Base-by-base conservation (phyloP, 352 stramenopile species). In the Globisporangium cylindrosporum region DNA sequence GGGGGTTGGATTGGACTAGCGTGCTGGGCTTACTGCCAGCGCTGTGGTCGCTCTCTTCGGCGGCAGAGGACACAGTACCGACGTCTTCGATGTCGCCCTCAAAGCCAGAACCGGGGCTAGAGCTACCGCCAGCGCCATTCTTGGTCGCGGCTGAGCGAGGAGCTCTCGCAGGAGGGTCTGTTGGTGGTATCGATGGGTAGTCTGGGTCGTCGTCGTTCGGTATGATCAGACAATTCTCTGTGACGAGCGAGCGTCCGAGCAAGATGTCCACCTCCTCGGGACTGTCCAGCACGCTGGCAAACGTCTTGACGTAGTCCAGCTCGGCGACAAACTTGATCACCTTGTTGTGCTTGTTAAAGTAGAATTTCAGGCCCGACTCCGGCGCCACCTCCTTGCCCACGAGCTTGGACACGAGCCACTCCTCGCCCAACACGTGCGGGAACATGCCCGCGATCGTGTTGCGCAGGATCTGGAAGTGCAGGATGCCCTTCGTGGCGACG, bases 381-480 rank as follows among this genome's bases (percentile, higher is more conserved):
- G 71, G 73, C 10, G 62, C 70, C 24, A 85, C 65, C 29, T 80
- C 73, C 20, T 79, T 70, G 1, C 77, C 79, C 0, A 85, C 73
- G 15, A 87, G 73, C 9, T 78, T 70, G 14, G 73, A 60, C 46
- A 82, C 66, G 56, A 88, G 67, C 43, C 62, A 70, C 41, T 81
- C 71, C 59, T 84, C 70, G 56, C 75, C 67, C 18, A 83, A 56
- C 38, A 84, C 49, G 29, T 88, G 79, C 1, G 79, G 79, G 46
- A 85, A 84, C 36, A 88, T 67, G 14, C 68, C 75, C 8, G 71
- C 67, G 54, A 87, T 80, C 24, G 79, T 85, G 49, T 76, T 79
- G 22, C 71, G 61, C 9, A 88, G 64, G 38, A 88, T 78, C 64
- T 84, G 75, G 53, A 88, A 82, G 34, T 64, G 68, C 53, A 81